Evolutionary conservation across 2,329 filamentous ascomycete genomes (phyloP).

Genomic region (Daldinia eschscholtzii): DNA sequence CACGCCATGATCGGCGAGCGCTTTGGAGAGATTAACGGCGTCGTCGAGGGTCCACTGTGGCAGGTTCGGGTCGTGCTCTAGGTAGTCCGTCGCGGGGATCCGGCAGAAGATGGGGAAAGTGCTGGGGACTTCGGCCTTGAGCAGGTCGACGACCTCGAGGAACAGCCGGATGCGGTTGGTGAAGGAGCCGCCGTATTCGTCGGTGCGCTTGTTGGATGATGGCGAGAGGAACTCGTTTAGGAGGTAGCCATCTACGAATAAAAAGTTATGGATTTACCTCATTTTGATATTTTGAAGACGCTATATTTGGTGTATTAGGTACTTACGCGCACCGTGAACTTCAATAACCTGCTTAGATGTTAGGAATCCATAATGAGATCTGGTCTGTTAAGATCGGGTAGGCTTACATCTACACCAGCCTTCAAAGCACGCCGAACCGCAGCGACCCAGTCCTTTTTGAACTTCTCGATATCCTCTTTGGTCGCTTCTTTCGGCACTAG

Average conservation of each 20-base stretch:
- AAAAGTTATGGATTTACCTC: not conserved
- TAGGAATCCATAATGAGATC: not conserved
- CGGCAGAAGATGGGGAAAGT: conserved; percentile 74
- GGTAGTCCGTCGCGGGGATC: conserved; percentile 81
- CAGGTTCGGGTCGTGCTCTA: conserved; percentile 69
- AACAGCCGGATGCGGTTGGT: conserved; percentile 59
- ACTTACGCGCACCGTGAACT: conserved; percentile 53
- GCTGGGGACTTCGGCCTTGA: conserved; percentile 35
- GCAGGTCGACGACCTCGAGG: conserved; percentile 42
- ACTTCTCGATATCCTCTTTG: conserved; percentile 51
- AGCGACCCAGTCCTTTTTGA: conserved; percentile 52
- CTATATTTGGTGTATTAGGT: not conserved
- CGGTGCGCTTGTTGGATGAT: conserved; percentile 60
- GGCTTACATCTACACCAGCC: conserved; percentile 52
- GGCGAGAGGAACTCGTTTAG: conserved; percentile 61
- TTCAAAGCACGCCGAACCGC: conserved; percentile 52
- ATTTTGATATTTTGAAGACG: too few species aligned
- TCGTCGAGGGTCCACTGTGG: conserved; percentile 77
- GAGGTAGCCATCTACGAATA: conserved; percentile 61
- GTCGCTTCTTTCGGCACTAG: conserved; percentile 51
- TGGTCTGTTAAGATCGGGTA: not conserved
- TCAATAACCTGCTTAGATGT: conserved; percentile 53
- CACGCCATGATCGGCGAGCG: conserved; percentile 75
- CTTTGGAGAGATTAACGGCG: conserved; percentile 70
- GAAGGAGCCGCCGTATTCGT: conserved; percentile 61